Base-by-base conservation (phyloP, 352 stramenopile genomes). In the Phytopythium montanum region DNA sequence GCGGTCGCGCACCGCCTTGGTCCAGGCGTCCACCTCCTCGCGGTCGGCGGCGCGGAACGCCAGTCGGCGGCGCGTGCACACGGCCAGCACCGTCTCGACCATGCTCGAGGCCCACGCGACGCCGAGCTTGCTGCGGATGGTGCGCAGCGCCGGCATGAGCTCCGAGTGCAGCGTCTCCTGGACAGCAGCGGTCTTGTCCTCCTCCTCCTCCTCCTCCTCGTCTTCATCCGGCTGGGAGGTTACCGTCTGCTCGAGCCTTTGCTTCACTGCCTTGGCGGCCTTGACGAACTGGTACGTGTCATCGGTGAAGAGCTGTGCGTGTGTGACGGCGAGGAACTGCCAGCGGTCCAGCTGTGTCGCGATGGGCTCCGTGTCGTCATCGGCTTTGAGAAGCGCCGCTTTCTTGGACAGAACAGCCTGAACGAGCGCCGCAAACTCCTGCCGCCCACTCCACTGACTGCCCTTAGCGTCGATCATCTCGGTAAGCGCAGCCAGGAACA, bases 281-380 rank as follows among this genome's bases (percentile, higher is more conserved):
- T 87, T 87, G 28, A 69, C 81, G 61, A 94, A 94, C 65, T 88
- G 63, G 50, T 88, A 94, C 55, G 84, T 88, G 61, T 94, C 84
- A 61, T 94, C 84, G 8, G 81, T 94, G 59, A 88, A 87, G 12
- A 94, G 73, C 54, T 89, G 74, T 13, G 67, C 62, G 55, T 90
- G 79, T 1, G 79, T 87, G 60, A 91, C 56, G 3, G 69, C 73
- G 25, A 86, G 39, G 38, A 91, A 68, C 58, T 73, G 72, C 84
- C 81, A 93, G 38, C 74, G 54, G 0, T 75, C 69, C 19, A 79
- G 45, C 28, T 70, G 61, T 42, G 14, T 55, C 54, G 72, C 59
- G 10, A 49, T 50, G 2, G 61, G 45, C 1, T 5, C 42, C 7
- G 54, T 51, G 5, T 54, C 26, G 5, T 66, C 59, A 3, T 48